phyloP scores from a whole-genome alignment of 2,329 filamentous ascomycete genomes.

The Rutstroemia sydowiana region DNA sequence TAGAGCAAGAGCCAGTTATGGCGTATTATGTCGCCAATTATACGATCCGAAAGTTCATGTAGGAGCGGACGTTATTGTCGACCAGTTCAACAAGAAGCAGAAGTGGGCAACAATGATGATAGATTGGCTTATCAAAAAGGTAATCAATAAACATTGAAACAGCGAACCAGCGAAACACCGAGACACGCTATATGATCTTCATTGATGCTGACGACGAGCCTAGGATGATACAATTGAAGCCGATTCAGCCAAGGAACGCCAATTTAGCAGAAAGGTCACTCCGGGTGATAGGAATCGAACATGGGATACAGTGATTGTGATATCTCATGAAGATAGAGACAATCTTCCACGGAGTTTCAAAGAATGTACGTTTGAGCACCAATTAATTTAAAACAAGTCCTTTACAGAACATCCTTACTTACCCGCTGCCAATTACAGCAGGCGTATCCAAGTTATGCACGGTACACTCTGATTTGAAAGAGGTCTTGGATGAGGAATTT shows the following conservation, averaged over 20 bases:
- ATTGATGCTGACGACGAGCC: neutral
- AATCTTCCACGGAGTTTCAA: slow-evolving; percentile 34
- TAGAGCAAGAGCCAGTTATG: slow-evolving; percentile 37
- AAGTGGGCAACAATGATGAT: slow-evolving; percentile 37
- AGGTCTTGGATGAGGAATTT: slow-evolving; percentile 34
- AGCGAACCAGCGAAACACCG: no score
- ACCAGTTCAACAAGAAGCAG: slow-evolving; percentile 29
- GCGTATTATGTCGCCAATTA: slow-evolving; percentile 33
- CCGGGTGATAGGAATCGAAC: slow-evolving; percentile 29
- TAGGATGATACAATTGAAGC: slow-evolving; percentile 37
- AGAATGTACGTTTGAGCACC: no score
- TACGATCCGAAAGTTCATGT: slow-evolving; percentile 34
- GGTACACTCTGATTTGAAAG: slow-evolving; percentile 36
- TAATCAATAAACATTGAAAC: slow-evolving; percentile 6
- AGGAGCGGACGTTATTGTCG: slow-evolving; percentile 31
- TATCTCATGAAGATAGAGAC: slow-evolving; percentile 33
- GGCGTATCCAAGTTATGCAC: slow-evolving; percentile 34
- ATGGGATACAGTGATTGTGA: slow-evolving; percentile 35
- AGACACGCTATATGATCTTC: neutral
- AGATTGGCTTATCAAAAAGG: slow-evolving; percentile 37
- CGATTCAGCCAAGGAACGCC: slow-evolving; percentile 20
- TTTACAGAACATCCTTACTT: neutral
- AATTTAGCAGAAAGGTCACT: slow-evolving; percentile 31
- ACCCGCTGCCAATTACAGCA: slow-evolving; percentile 24
- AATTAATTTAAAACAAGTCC: no score